Conservation (phyloP, 345 rosid genomes). For the Firmiana major region DNA sequence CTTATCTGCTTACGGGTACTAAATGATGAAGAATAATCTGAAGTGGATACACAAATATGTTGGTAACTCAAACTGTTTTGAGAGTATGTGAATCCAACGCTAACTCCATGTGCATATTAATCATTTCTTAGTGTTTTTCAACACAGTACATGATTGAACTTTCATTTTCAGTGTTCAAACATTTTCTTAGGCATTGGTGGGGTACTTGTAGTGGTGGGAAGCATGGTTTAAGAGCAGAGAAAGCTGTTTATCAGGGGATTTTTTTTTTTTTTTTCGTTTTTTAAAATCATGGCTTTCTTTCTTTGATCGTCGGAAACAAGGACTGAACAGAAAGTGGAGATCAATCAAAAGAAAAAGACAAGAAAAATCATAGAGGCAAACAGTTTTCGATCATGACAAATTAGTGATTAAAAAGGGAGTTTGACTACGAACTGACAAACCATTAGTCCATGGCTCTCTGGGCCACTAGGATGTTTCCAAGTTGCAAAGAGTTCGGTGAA, state of each 20-base stretch:
- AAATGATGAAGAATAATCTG: constrained; percentile 18
- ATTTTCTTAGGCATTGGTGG: background rate
- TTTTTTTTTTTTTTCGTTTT: too few species aligned
- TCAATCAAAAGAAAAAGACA: constrained; percentile 9
- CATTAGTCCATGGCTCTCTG: background rate
- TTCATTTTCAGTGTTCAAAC: background rate
- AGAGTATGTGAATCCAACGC: constrained; percentile 42
- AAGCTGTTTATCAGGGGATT: too few species aligned
- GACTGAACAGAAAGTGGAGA: background rate
- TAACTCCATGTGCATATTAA: constrained; percentile 22
- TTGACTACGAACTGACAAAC: background rate
- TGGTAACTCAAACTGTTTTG: constrained; percentile 14
- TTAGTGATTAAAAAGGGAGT: constrained; percentile 24
- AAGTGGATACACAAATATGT: constrained; percentile 26
- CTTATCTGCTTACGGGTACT: background rate
- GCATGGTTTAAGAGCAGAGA: background rate
- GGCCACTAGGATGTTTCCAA: background rate
- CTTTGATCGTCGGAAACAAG: background rate
- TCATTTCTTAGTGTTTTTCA: background rate
- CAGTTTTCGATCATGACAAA: constrained; percentile 24
- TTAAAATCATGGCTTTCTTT: background rate
- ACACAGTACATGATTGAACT: background rate
- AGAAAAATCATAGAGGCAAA: background rate
- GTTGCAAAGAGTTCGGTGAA: background rate
- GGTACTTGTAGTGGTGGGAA: background rate